A percentile compares a stretch with the other conserved stretches of the same genome.
phyloP scores from a whole-genome alignment of 1,284 basidiomycete species.

The Ustilago cynodontis region DNA sequence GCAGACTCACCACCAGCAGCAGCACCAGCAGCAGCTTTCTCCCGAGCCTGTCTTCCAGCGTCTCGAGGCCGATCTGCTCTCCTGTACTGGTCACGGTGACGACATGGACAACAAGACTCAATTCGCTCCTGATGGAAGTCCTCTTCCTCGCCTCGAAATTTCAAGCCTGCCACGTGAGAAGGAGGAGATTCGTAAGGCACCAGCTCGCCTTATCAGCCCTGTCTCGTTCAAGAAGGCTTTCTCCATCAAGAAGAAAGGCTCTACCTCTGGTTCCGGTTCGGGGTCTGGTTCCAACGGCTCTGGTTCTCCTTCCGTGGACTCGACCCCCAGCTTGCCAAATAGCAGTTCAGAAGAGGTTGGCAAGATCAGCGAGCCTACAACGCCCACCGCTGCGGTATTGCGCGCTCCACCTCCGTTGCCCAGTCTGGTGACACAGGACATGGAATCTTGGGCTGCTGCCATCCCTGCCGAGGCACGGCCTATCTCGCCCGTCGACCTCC shows the following conservation, averaged over 20 bases:
- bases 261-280: slow-evolving; percentile 10
- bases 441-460: slow-evolving; percentile 31
- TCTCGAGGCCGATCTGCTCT: slow-evolving; percentile 35
- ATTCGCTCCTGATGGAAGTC: slow-evolving; percentile 18
- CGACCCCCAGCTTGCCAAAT: slow-evolving; percentile 28
- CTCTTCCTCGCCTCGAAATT: slow-evolving; percentile 28
- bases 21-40: slow-evolving; percentile 10
- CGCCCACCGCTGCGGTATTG: background rate
- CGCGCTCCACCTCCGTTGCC: slow-evolving; percentile 2
- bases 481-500: slow-evolving; percentile 9
- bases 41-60: slow-evolving; percentile 40
- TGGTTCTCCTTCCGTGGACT: slow-evolving; percentile 18
- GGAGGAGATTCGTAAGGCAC: slow-evolving; percentile 27
- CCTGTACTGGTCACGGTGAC: slow-evolving; percentile 8
- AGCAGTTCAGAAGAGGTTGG: slow-evolving; percentile 36
- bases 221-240: slow-evolving; percentile 46
- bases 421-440: slow-evolving; percentile 19
- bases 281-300: slow-evolving; percentile 19
- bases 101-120: slow-evolving; percentile 9
- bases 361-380: slow-evolving; percentile 20
- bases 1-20: background rate
- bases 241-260: slow-evolving; percentile 31
- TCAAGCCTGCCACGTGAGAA: slow-evolving; percentile 42
- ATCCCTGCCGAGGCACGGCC: slow-evolving; percentile 28
- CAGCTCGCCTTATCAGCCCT: slow-evolving; percentile 40